Base-by-base conservation (phyloP, 768 basidiomycete species). In the Austroboletus eburneus region DNA sequence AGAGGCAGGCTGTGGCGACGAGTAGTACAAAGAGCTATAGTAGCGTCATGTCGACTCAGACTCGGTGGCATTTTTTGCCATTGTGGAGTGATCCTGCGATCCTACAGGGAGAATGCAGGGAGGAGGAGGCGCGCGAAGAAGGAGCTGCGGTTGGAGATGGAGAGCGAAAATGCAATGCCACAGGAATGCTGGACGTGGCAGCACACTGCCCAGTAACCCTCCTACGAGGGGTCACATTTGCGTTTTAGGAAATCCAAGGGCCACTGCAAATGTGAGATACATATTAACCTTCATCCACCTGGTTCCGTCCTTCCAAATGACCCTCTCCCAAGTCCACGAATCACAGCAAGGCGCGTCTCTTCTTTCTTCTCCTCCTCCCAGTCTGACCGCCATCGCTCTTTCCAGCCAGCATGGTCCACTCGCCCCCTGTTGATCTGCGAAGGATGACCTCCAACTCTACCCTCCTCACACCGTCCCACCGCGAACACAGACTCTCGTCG, bases 361-460 rank as follows among this genome's bases (percentile, higher is more conserved):
- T 17, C 1, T 33, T 21, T 35, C 16, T 23, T 14, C 5, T 7
- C 18, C 3, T 4, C 3, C 27, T 33, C 22, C 16, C 22, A 30
- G 34, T 33, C 18, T 5, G 10, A 7, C 42, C 9, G 43, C 40
- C 25, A 8, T 36, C 25, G 40, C 24, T 48, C 23, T 46, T 9
- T 36, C 29, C 23, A 64, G 57, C 49, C 40, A 57, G 47, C 50
- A 46, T 52, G 42, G 43, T 49, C 39, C 29, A 54, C 52, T 63
- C 71, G 22, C 63, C 71, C 46, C 64, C 71, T 43, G 60, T 68
- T 40, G 78, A 80, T 58, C 69, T 80, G 39, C 75, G 79, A 36
- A 77, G 76, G 57, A 78, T 82, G 67, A 77, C 76, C 17, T 80
- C 79, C 22, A 67, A 68, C 24, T 67, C 64, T 23, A 64, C 70